Conservation (phyloP, 495 filamentous ascomycete species). For the Aspergillus funiculosus region DNA sequence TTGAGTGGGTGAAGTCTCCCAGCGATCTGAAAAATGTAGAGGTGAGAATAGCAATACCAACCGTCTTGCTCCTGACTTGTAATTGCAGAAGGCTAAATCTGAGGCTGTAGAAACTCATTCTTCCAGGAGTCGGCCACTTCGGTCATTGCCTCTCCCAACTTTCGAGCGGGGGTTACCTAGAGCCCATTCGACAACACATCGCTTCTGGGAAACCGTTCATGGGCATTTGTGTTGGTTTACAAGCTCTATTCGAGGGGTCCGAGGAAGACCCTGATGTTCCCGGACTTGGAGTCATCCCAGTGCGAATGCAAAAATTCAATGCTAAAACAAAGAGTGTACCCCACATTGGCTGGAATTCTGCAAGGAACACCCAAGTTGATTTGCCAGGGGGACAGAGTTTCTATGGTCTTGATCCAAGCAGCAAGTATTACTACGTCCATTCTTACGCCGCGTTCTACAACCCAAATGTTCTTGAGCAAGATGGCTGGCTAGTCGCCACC, state of each 20-base stretch:
- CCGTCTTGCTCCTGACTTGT: too few species aligned
- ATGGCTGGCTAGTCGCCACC: slow-evolving; percentile 85
- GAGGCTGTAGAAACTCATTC: slow-evolving; percentile 65
- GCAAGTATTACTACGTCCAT: slow-evolving; percentile 99
- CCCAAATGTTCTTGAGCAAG: slow-evolving; percentile 61
- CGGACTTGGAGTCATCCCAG: slow-evolving; percentile 70
- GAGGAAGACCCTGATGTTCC: slow-evolving; percentile 63
- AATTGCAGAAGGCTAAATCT: slow-evolving; percentile 20
- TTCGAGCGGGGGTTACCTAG: slow-evolving; percentile 68
- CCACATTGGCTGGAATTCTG: slow-evolving; percentile 97
- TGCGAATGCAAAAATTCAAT: slow-evolving; percentile 67
- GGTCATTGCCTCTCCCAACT: slow-evolving; percentile 89
- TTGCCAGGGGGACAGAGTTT: slow-evolving; percentile 48
- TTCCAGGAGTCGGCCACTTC: slow-evolving; percentile 95
- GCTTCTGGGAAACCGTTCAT: slow-evolving; percentile 89
- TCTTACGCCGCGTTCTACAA: slow-evolving; percentile 80
- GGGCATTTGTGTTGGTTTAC: slow-evolving; percentile 93
- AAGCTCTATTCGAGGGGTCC: slow-evolving; percentile 82
- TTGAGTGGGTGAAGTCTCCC: slow-evolving; percentile 86
- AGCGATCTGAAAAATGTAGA: slow-evolving; percentile 79
- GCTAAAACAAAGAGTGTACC: slow-evolving; percentile 79
- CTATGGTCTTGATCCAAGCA: slow-evolving; percentile 68
- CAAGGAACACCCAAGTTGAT: slow-evolving; percentile 48
- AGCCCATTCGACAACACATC: slow-evolving; percentile 74
- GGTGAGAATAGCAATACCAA: too few species aligned